phyloP scores from a whole-genome alignment of 164 flowering plant genomes.

The Annona squamosa region DNA sequence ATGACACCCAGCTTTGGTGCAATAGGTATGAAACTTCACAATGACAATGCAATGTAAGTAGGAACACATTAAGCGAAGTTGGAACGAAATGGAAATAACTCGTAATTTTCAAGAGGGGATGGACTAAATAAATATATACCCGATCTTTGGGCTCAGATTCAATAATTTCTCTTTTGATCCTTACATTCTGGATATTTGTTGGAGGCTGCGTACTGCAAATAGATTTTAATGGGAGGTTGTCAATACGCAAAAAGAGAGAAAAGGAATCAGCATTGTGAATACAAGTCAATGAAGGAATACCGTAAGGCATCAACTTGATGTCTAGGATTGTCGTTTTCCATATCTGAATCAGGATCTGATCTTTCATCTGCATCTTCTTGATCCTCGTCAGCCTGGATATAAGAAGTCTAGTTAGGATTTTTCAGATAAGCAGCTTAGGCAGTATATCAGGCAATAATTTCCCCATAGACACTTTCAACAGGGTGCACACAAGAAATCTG shows the following conservation, averaged over 20 bases:
- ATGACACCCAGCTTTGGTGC: no score
- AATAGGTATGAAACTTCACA: neutral
- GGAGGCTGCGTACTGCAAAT: conserved; percentile 38
- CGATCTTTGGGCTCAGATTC: conserved; percentile 46
- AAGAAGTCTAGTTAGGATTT: neutral
- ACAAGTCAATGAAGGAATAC: conserved; percentile 15
- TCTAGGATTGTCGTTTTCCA: conserved; percentile 40
- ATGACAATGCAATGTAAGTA: neutral
- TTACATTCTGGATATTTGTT: conserved; percentile 20
- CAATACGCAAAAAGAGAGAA: neutral
- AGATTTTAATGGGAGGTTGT: neutral
- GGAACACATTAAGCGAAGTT: neutral
- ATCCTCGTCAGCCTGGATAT: conserved; percentile 58
- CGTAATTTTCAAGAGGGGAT: neutral
- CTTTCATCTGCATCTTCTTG: conserved; percentile 57
- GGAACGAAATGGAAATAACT: no score
- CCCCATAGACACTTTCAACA: no score
- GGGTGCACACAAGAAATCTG: no score
- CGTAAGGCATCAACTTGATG: conserved; percentile 26
- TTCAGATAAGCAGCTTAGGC: neutral
- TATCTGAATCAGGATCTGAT: conserved; percentile 60
- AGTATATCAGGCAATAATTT: neutral
- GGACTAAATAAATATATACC: conserved; percentile 21
- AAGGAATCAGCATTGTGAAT: neutral
- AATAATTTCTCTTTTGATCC: conserved; percentile 35